Evolutionary conservation across 164 flowering plant genomes (phyloP).

Genomic region (Vitis cinerea): DNA sequence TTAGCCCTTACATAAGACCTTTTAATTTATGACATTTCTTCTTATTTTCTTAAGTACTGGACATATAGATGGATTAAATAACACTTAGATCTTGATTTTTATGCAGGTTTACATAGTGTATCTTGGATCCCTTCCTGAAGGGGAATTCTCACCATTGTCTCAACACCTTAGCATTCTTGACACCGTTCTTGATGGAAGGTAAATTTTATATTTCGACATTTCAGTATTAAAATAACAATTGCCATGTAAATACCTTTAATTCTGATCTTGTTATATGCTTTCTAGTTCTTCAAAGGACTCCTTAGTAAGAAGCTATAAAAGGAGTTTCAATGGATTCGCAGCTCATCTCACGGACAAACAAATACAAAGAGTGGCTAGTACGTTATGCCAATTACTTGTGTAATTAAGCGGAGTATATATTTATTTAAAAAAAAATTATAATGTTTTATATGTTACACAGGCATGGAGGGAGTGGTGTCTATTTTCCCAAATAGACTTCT

Average conservation of each 20-base stretch:
- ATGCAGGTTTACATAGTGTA: constrained; percentile 38
- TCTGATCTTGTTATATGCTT: neutral
- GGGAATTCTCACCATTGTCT: constrained; percentile 18
- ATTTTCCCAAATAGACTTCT: constrained; percentile 26
- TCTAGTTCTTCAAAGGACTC: neutral
- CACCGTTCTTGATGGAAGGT: constrained; percentile 17
- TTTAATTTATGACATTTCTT: too few relatives aligned
- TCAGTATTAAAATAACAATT: neutral
- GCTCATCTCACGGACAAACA: constrained; percentile 26
- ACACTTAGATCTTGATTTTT: too few relatives aligned
- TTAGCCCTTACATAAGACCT: too few relatives aligned
- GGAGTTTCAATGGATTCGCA: constrained; percentile 36
- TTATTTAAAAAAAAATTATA: too few relatives aligned
- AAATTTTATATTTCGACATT: neutral
- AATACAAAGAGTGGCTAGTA: constrained; percentile 15
- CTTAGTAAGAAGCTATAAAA: constrained; percentile 18
- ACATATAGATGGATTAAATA: too few relatives aligned
- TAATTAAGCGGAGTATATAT: too few relatives aligned
- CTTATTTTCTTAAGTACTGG: too few relatives aligned
- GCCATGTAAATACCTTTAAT: neutral
- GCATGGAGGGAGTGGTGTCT: constrained; percentile 32
- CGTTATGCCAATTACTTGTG: neutral
- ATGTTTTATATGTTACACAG: constrained; percentile 9
- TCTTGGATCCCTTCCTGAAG: constrained; percentile 34
- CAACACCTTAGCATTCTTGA: constrained; percentile 26